Evolutionary conservation across 2,329 filamentous ascomycete genomes (phyloP).

Genomic region (Microsporum canis): DNA sequence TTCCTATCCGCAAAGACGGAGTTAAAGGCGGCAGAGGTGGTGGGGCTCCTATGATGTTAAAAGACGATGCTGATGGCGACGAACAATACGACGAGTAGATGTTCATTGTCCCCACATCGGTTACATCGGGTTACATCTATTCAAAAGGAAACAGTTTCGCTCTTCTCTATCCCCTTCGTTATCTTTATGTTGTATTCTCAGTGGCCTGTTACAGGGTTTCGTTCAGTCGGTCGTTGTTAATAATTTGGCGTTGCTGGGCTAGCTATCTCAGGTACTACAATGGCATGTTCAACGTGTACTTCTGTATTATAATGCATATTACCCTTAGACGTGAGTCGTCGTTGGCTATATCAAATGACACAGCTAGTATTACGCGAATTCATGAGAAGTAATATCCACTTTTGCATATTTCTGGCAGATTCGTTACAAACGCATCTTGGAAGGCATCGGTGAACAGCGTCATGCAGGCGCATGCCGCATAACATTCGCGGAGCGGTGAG

Average conservation of each 20-base stretch:
- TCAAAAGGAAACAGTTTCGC: background rate
- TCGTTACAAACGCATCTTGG: background rate
- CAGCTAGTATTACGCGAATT: background rate
- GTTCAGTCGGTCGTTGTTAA: background rate
- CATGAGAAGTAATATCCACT: no score
- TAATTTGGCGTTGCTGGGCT: background rate
- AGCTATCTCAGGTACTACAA: background rate
- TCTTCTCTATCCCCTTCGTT: background rate
- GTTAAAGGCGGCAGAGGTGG: constrained; percentile 30
- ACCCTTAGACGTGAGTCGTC: background rate
- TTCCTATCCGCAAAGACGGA: constrained; percentile 85
- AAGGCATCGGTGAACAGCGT: background rate
- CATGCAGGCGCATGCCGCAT: background rate
- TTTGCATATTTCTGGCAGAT: background rate
- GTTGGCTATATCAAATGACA: background rate
- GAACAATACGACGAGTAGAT: background rate
- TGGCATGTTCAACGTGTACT: background rate
- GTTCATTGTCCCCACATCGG: background rate
- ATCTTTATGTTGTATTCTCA: background rate
- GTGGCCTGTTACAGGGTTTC: background rate
- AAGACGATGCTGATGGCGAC: constrained; percentile 17
- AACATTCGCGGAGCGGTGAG: background rate
- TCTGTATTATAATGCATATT: background rate
- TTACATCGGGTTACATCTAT: background rate
- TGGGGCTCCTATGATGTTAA: constrained; percentile 31